A percentile compares a stretch with the other conserved stretches of the same genome.
Conservation (phyloP, 352 stramenopile genomes). For the Elongisporangium senticosum region DNA sequence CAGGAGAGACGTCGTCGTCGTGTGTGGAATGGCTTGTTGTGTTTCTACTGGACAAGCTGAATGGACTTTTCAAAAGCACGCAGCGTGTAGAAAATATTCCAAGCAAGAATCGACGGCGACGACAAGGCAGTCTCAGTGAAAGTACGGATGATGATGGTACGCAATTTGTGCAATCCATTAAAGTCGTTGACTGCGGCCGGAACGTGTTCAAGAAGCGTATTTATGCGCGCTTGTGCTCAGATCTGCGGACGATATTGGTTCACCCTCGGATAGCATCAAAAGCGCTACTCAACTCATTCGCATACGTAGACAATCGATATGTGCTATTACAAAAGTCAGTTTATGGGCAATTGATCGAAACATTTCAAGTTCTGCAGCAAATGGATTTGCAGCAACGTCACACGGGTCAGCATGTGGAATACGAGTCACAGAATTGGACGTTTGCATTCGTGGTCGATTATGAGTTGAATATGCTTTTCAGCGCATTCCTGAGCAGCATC, state of each 20-base stretch:
- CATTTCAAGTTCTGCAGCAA: slow-evolving; percentile 61
- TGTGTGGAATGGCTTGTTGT: slow-evolving; percentile 63
- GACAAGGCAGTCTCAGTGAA: slow-evolving; percentile 10
- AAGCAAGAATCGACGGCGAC: not conserved
- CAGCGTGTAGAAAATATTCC: slow-evolving; percentile 48
- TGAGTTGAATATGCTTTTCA: slow-evolving; percentile 72
- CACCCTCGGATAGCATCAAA: slow-evolving; percentile 56
- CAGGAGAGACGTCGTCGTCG: slow-evolving; percentile 21
- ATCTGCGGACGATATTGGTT: slow-evolving; percentile 70
- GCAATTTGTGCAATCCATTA: slow-evolving; percentile 31
- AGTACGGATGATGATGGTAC: not conserved
- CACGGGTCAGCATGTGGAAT: slow-evolving; percentile 68
- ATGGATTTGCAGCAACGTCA: slow-evolving; percentile 80
- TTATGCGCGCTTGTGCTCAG: slow-evolving; percentile 74
- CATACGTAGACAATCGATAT: not conserved
- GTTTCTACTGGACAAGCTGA: slow-evolving; percentile 62
- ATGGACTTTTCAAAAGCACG: slow-evolving; percentile 53
- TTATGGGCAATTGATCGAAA: slow-evolving; percentile 49
- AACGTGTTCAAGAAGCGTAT: slow-evolving; percentile 77
- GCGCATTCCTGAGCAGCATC: slow-evolving; percentile 54
- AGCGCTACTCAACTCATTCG: slow-evolving; percentile 55
- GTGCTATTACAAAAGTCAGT: slow-evolving; percentile 40
- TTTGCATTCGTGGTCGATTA: slow-evolving; percentile 82
- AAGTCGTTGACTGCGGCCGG: slow-evolving; percentile 56
- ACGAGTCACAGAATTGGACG: slow-evolving; percentile 80